Evolutionary conservation across 352 stramenopile species (phyloP).

Genomic region (Phytopythium delawarense): DNA sequence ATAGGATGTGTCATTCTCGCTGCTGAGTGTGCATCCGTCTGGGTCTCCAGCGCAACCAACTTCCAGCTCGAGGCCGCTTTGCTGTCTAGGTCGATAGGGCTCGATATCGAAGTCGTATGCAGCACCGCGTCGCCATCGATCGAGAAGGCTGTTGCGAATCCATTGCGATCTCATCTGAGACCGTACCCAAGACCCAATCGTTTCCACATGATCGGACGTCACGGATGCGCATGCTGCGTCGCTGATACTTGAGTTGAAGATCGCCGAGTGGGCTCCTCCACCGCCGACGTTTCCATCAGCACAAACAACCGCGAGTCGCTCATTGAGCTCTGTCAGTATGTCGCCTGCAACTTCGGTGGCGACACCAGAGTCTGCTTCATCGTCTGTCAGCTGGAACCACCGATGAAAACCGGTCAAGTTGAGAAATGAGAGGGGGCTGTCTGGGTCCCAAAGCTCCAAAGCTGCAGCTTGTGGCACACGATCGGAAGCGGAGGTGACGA

Average conservation of each 20-base stretch:
- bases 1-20: constrained; percentile 31
- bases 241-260: constrained; percentile 46
- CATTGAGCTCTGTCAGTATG: constrained; percentile 33
- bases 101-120: constrained; percentile 48
- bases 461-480: constrained; percentile 34
- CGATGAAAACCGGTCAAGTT: constrained; percentile 34
- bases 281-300: constrained; percentile 14
- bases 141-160: constrained; percentile 39
- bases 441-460: constrained; percentile 35
- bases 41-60: constrained; percentile 21
- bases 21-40: constrained; percentile 27
- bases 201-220: constrained; percentile 24
- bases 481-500: constrained; percentile 7
- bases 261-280: constrained; percentile 29
- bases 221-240: constrained; percentile 25
- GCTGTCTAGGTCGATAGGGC: constrained; percentile 42
- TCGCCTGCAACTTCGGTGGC: constrained; percentile 1
- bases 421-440: constrained; percentile 44
- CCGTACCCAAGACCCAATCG: constrained; percentile 36
- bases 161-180: constrained; percentile 18
- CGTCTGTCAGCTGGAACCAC: constrained; percentile 31
- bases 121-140: constrained; percentile 61
- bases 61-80: constrained; percentile 50
- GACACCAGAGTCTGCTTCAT: constrained; percentile 1
- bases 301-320: constrained; percentile 17